phyloP scores from a whole-genome alignment of 805 yeast species.

The Lipomyces mesembrius region DNA sequence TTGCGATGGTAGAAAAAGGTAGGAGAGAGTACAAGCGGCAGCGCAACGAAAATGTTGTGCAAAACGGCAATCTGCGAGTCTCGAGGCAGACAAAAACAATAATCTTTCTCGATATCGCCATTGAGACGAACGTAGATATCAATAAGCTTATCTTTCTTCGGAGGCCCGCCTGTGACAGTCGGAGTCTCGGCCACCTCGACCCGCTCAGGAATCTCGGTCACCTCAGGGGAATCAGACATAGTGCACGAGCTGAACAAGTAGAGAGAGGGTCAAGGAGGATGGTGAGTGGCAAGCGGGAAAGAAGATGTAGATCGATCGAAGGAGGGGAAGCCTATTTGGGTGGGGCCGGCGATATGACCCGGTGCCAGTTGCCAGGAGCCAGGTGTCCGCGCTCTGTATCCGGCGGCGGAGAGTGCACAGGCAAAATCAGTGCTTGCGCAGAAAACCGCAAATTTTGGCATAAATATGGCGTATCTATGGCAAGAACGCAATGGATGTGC shows the following conservation, averaged over 20 bases:
- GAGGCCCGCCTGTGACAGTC: constrained; percentile 4
- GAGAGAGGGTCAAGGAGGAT: background rate
- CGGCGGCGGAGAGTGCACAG: background rate
- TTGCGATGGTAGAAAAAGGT: constrained; percentile 66
- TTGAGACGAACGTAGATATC: constrained; percentile 76
- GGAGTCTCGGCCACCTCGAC: constrained; percentile 10
- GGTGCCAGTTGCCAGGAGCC: no score
- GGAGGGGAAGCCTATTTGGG: background rate
- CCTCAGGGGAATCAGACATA: constrained; percentile 9
- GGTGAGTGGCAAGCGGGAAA: background rate
- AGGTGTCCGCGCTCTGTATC: background rate
- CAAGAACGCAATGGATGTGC: no score
- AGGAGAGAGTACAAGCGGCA: constrained; percentile 82
- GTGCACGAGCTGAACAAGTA: background rate
- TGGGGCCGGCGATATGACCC: background rate
- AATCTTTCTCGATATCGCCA: constrained; percentile 83
- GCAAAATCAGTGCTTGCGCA: background rate
- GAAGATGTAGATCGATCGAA: constrained; percentile 1
- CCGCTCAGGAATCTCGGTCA: background rate
- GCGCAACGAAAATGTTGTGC: constrained; percentile 60
- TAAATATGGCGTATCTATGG: background rate
- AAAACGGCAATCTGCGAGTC: constrained; percentile 62
- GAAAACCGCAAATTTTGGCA: background rate
- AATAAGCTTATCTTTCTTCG: constrained; percentile 40
- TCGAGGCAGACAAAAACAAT: constrained; percentile 76